Percentiles rank a stretch among this genome's conserved stretches.
Conservation (phyloP, 2,329 filamentous ascomycete genomes). For the Phialophora tarda region DNA sequence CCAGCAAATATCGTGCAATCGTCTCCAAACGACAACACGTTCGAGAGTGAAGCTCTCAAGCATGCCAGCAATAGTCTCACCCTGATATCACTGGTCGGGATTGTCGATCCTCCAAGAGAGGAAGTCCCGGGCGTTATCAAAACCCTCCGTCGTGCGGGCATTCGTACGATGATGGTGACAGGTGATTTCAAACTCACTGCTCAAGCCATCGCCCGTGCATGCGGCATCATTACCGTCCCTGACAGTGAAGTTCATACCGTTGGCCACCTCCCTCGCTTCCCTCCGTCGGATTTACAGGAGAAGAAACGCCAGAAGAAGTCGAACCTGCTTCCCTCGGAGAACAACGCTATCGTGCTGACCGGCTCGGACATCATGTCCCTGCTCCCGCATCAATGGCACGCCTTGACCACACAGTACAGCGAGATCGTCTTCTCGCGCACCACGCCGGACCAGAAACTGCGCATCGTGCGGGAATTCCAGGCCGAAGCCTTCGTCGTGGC, state of each 20-base stretch:
- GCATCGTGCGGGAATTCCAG: conserved; percentile 78
- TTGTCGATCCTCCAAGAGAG: conserved; percentile 65
- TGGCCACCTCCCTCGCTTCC: conserved; percentile 55
- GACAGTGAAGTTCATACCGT: conserved; percentile 57
- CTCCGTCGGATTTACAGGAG: conserved; percentile 28
- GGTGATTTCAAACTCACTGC: conserved; percentile 79
- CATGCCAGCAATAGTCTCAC: conserved; percentile 58
- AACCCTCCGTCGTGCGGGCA: conserved; percentile 71
- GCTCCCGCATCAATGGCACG: conserved; percentile 71
- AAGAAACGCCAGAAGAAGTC: conserved; percentile 19
- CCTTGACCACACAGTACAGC: conserved; percentile 63
- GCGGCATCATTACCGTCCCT: conserved; percentile 67
- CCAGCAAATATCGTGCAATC: conserved; percentile 49
- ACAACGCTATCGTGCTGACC: conserved; percentile 65
- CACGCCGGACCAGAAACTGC: conserved; percentile 78
- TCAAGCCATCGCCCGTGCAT: conserved; percentile 72
- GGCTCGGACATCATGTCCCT: conserved; percentile 70
- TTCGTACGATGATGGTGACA: conserved; percentile 82
- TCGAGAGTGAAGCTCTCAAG: conserved; percentile 63
- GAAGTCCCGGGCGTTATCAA: conserved; percentile 65
- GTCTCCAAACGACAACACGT: conserved; percentile 54
- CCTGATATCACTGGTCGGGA: conserved; percentile 63
- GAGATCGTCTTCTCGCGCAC: conserved; percentile 79
- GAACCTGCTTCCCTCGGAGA: conserved; percentile 35
- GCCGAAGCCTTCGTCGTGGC: conserved; percentile 62